phyloP scores from a whole-genome alignment of 768 basidiomycete species.

The Chalciporus piperatus region DNA sequence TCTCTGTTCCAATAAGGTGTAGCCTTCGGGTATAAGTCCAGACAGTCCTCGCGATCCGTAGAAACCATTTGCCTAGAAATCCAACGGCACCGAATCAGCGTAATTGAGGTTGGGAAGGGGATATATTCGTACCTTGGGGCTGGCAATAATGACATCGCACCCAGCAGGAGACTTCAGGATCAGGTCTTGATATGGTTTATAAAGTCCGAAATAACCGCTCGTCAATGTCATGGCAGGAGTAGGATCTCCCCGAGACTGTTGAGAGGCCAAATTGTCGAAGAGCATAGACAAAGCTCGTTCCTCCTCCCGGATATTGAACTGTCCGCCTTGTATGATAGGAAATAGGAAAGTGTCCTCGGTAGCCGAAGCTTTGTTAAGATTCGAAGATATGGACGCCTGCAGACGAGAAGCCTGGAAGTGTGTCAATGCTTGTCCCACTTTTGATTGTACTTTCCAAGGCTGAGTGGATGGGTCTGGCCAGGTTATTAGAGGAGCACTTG shows the following conservation, averaged over 20 bases:
- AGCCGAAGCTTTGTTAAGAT: slow-evolving; percentile 21
- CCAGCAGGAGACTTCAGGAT: slow-evolving; percentile 57
- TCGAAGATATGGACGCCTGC: slow-evolving; percentile 11
- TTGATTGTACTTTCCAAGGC: slow-evolving; percentile 66
- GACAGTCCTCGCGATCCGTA: slow-evolving; percentile 87
- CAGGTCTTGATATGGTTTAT: slow-evolving; percentile 71
- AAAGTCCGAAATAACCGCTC: slow-evolving; percentile 93
- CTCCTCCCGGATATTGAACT: slow-evolving; percentile 84
- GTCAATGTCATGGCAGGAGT: slow-evolving; percentile 76
- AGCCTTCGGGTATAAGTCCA: slow-evolving; percentile 92
- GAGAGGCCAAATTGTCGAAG: slow-evolving; percentile 47
- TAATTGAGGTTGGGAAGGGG: not conserved
- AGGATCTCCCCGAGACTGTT: slow-evolving; percentile 2
- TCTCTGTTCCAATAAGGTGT: slow-evolving; percentile 80
- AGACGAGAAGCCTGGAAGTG: slow-evolving; percentile 54
- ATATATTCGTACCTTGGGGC: slow-evolving; percentile 64
- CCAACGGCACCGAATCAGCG: slow-evolving; percentile 2
- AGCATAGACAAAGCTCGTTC: slow-evolving; percentile 59
- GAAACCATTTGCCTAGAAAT: slow-evolving; percentile 87
- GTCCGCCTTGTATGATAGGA: slow-evolving; percentile 88
- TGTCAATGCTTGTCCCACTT: slow-evolving; percentile 54
- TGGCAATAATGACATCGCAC: slow-evolving; percentile 78
- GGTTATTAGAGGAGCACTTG: slow-evolving; percentile 48
- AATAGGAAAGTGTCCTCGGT: slow-evolving; percentile 53
- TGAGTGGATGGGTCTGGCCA: slow-evolving; percentile 69